Evolutionary conservation across 352 stramenopile species (phyloP), one percentile per base, ranked within the genome.

Genomic region (Thraustotheca clavata): DNA sequence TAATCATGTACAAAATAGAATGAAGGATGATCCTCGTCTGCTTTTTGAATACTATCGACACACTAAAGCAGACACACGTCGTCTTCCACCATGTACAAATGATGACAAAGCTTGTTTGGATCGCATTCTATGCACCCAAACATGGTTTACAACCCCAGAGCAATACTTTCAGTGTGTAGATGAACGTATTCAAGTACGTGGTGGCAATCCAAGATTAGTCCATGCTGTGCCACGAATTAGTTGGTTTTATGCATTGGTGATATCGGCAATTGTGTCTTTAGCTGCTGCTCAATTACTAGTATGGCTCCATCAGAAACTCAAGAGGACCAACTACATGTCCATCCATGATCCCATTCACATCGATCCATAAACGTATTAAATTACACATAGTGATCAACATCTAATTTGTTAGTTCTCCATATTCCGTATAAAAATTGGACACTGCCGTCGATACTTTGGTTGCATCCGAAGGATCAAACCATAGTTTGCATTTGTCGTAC

Each of bases 401-500:
- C n/a, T n/a, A n/a, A n/a, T 61, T 61, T 32, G 52, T 61, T 61
- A 61, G 22, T 1, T 49, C 76, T 29, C 87, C 85, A 67, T 84
- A 93, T 68, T 94, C 83, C 1, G 78, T 88, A 73, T 86, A 91
- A 72, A 89, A 93, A 65, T 77, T 90, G 49, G 86, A 76, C 46
- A 87, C 76, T 3, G 81, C 83, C 48, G 89, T 76, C 14, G 76
- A 88, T 11, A 69, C 75, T 60, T 88, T 83, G 59, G 68, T 67
- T 32, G 80, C 76, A 46, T 89, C 59, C 3, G 69, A 67, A 18
- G 78, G 75, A 62, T 94, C 79, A 52, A 91, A 72, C 87, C 87
- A 97, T 62, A 96, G 73, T 50, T 83, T 82, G 71, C 92, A 98
- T 67, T 89, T 86, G 22, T 93, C 71, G 72, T 97, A 97, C 38